Base-by-base conservation (phyloP, 169 alveolate species). In the Perkinsus chesapeaki region DNA sequence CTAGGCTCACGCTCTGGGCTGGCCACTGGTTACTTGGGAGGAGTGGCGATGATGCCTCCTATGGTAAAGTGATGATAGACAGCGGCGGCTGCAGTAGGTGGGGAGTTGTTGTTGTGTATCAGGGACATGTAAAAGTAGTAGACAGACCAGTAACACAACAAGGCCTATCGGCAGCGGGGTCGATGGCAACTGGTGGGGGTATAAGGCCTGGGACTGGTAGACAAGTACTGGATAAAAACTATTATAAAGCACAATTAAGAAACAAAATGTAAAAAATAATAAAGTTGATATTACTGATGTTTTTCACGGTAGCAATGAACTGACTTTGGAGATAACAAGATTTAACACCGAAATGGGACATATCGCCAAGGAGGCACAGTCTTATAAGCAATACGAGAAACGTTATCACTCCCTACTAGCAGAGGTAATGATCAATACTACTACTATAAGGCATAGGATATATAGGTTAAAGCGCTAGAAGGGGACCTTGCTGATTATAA, bases 401-500 rank as follows among this genome's bases (percentile, higher is more conserved):
- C 95, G 96, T 94, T 94, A 95, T 34, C 43, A 72, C 10, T 39
- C 34, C 31, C 91, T 91, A n/a, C 92, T 95, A 38, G 91, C 82
- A 60, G 92, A 73, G 92, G 95, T 93, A 23, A 27, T 47, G 38
- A 27, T 34, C 19, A 39, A 3, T 0, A 39, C 31, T 38, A 23
- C 0, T 9, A 3, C 39, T 96, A 94, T 94, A 97, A 96, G 48
- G 93, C 95, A 73, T 93, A 96, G 43, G 95, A 96, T 43, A 96
- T 95, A 60, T 97, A 97, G 93, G 98, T 97, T 0, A 96, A 98
- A 90, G 94, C 95, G 7, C 94, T 97, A 39, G 99, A 98, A 96
- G 99, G 99, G 37, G 97, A 98, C 94, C 95, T 98, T 36, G 99
- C 99, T 39, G 99, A 98, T 93, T 97, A 96, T 96, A 98, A 98